These are phyloP conservation scores for Corylus americana DNA, from an alignment of 306 rosid genomes.

Conservation along the genomic window DNA sequence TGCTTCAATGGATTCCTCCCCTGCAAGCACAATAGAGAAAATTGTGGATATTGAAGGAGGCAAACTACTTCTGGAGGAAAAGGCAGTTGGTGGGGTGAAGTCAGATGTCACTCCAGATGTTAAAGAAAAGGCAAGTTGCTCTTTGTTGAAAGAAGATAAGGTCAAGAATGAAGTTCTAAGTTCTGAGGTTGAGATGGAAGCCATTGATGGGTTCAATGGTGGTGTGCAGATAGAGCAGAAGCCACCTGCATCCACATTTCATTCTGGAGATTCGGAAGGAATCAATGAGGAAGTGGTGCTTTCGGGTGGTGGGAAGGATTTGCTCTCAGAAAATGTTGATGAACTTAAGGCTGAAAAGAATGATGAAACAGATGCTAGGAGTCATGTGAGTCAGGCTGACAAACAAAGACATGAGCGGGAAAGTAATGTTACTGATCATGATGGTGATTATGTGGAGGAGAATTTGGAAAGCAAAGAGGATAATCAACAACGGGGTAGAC, in stretches of 20 bases:
- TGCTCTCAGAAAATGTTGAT: not conserved
- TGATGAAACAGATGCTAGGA: slow-evolving; percentile 25
- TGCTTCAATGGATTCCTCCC: slow-evolving; percentile 16
- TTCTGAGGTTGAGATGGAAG: slow-evolving; percentile 37
- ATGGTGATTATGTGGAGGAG: slow-evolving; percentile 18
- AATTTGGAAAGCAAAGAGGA: slow-evolving; percentile 27
- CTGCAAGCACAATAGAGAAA: slow-evolving; percentile 31
- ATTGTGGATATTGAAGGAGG: slow-evolving; percentile 23
- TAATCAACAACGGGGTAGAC: slow-evolving; percentile 3
- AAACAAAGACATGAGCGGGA: slow-evolving; percentile 15
- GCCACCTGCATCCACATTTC: slow-evolving; percentile 13
- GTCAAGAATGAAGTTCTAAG: slow-evolving; percentile 19
- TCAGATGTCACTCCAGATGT: slow-evolving; percentile 28
- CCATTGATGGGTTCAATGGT: slow-evolving; percentile 19
- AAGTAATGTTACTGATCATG: slow-evolving; percentile 4
- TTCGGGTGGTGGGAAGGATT: not conserved
- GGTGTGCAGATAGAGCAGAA: slow-evolving; percentile 22
- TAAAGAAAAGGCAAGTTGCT: slow-evolving; percentile 18
- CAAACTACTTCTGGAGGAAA: slow-evolving; percentile 25
- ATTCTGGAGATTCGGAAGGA: slow-evolving; percentile 3
- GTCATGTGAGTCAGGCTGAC: slow-evolving; percentile 19
- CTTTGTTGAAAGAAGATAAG: slow-evolving; percentile 32
- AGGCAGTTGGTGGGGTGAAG: slow-evolving; percentile 22
- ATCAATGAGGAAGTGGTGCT: not conserved
- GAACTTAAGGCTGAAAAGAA: slow-evolving; percentile 24